Base-by-base conservation (phyloP, 73 alveolate species). In the Paramecium caudatum region DNA sequence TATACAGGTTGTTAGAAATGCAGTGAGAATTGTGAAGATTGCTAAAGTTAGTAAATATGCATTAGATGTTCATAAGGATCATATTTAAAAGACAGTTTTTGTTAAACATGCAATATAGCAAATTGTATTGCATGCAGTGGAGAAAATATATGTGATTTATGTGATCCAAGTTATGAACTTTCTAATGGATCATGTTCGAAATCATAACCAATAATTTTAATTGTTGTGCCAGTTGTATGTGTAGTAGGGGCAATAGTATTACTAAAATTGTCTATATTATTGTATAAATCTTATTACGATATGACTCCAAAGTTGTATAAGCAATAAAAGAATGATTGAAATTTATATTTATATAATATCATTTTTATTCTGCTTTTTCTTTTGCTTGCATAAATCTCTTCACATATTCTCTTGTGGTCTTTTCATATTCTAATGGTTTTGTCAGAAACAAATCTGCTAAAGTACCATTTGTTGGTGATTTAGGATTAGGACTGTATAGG, bases 401-500 rank as follows among this genome's bases (percentile, higher is more conserved):
- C 16, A 74, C 88, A 41, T 39, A 74, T 0, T 74, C 88, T 17
- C 33, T 36, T 3, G 19, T 23, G 5, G 12, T 1, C 5, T 0
- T 19, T 27, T 74, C 88, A 12, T 74, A 74, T 74, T 74, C 45
- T 9, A 27, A 27, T 74, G 25, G 16, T 6, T 74, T 43, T 10
- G 17, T 19, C 32, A 41, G 45, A 74, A 39, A 74, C 13, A 15
- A 34, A 16, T 41, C 21, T 21, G 88, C 88, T 74, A 27, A 41
- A 19, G 17, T 47, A 39, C 33, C 39, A 74, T 37, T 23, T 15
- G 68, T 74, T 0, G 88, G 88, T 39, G 88, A 74, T 5, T 41
- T 74, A 3, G 88, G 88, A 74, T 74, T 74, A 74, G 88, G 88
- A 21, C 39, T 27, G 32, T 74, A 74, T 13, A 74, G 68, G 68